Conservation (phyloP, 2,329 filamentous ascomycete species). For the Colletotrichum australisinense region DNA sequence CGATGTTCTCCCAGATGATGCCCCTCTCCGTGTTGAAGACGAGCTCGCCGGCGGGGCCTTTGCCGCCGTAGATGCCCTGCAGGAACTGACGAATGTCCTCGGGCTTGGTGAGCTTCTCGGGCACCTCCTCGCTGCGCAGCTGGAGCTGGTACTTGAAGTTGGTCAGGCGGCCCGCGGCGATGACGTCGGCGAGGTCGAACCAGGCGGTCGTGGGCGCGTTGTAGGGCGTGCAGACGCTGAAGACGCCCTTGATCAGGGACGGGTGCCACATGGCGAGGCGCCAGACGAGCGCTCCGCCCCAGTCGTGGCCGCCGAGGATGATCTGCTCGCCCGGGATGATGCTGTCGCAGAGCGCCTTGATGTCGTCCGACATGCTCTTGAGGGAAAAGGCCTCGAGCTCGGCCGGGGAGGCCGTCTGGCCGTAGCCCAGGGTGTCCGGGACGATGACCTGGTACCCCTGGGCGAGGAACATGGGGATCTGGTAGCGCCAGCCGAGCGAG, state of each 20-base stretch:
- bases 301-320: slow-evolving; percentile 92
- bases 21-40: slow-evolving; percentile 72
- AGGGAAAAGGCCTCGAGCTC: slow-evolving; percentile 64
- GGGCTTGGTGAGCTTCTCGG: slow-evolving; percentile 66
- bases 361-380: slow-evolving; percentile 79
- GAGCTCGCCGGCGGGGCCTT: slow-evolving; percentile 63
- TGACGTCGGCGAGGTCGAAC: slow-evolving; percentile 68
- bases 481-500: slow-evolving; percentile 87
- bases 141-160: slow-evolving; percentile 90
- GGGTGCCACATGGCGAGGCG: slow-evolving; percentile 80
- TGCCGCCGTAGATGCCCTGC: slow-evolving; percentile 76
- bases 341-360: slow-evolving; percentile 76
- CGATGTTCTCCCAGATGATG: slow-evolving; percentile 71
- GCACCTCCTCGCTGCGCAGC: slow-evolving; percentile 75
- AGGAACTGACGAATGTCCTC: slow-evolving; percentile 78
- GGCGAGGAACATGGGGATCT: slow-evolving; percentile 81
- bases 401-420: slow-evolving; percentile 77
- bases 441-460: slow-evolving; percentile 83
- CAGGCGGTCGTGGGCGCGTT: slow-evolving; percentile 62
- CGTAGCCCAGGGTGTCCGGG: slow-evolving; percentile 90
- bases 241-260: slow-evolving; percentile 77
- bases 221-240: slow-evolving; percentile 86
- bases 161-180: slow-evolving; percentile 64
- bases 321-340: slow-evolving; percentile 63
- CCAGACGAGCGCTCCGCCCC: slow-evolving; percentile 85